Conservation (phyloP, 1,139 yeast species). For the Taphrina sp. region DNA sequence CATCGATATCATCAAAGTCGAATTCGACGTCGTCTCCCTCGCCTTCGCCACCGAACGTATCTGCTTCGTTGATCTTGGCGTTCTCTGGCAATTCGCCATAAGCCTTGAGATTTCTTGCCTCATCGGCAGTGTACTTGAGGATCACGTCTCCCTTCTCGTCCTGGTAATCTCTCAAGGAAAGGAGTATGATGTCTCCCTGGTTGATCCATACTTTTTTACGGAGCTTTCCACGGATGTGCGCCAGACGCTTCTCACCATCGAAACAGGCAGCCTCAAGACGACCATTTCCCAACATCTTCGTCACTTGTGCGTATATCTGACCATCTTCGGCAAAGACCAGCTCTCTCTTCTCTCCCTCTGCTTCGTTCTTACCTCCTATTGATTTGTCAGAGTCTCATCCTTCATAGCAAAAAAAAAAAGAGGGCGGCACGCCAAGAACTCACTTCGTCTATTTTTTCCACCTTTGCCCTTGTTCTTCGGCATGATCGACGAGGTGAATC, state of each 20-base stretch:
- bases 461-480: conserved; percentile 57
- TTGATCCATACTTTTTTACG: conserved; percentile 98
- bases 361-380: conserved; percentile 81
- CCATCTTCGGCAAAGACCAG: conserved; percentile 89
- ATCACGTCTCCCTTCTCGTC: conserved; percentile 98
- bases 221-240: conserved; percentile 97
- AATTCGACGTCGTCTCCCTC: conserved; percentile 92
- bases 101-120: conserved; percentile 92
- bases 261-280: conserved; percentile 93
- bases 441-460: conserved; percentile 38
- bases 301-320: conserved; percentile 97
- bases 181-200: conserved; percentile 95
- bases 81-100: conserved; percentile 88
- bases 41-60: conserved; percentile 93
- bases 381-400: too few relatives aligned
- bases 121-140: conserved; percentile 94
- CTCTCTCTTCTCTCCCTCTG: conserved; percentile 90
- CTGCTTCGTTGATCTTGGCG: conserved; percentile 96
- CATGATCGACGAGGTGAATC: conserved; percentile 46
- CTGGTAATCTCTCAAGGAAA: conserved; percentile 96
- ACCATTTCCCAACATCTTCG: conserved; percentile 98
- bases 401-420: too few relatives aligned
- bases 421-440: conserved; percentile 77
- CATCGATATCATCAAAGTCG: conserved; percentile 97
- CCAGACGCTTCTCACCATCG: conserved; percentile 90